These are phyloP conservation scores for Dactylorhiza incarnata DNA, from an alignment of 106 monocot genomes.

Conservation along the genomic window DNA sequence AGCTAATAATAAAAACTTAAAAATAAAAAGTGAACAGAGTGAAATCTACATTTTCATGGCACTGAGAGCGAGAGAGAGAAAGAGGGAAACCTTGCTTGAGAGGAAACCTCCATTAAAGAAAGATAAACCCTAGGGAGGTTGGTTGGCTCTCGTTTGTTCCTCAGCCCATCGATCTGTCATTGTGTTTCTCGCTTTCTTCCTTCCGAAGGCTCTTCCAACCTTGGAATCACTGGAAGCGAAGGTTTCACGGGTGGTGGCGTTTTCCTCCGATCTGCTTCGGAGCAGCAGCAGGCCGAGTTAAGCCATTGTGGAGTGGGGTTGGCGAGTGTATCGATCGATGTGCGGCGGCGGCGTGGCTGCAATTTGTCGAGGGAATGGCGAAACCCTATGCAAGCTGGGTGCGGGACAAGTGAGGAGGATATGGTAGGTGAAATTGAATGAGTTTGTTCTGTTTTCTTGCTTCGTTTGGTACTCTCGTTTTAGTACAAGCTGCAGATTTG, in stretches of 20 bases:
- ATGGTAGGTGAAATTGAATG: background rate
- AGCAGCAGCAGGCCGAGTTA: background rate
- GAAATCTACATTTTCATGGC: background rate
- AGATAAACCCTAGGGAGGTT: slow-evolving; percentile 11
- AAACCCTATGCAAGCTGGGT: background rate
- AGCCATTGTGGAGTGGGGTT: background rate
- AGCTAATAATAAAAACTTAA: background rate
- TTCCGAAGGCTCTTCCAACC: background rate
- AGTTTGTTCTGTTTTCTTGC: background rate
- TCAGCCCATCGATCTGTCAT: background rate
- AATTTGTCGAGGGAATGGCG: background rate
- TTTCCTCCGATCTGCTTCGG: slow-evolving; percentile 2
- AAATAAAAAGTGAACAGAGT: background rate
- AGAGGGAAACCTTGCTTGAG: slow-evolving; percentile 5
- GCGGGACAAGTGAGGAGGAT: slow-evolving; percentile 11
- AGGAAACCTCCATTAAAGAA: background rate
- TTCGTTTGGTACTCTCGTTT: background rate
- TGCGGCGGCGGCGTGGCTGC: slow-evolving; percentile 4
- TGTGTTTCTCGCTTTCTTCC: background rate
- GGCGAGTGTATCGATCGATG: background rate
- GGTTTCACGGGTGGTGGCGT: background rate
- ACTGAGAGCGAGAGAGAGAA: background rate
- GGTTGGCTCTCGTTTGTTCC: slow-evolving; percentile 10
- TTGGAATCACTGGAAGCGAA: slow-evolving; percentile 1
- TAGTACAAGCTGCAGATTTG: background rate